Evolutionary conservation across 768 basidiomycete species (phyloP), one percentile per base, ranked within the genome.

Genomic region (Trametes maxima): DNA sequence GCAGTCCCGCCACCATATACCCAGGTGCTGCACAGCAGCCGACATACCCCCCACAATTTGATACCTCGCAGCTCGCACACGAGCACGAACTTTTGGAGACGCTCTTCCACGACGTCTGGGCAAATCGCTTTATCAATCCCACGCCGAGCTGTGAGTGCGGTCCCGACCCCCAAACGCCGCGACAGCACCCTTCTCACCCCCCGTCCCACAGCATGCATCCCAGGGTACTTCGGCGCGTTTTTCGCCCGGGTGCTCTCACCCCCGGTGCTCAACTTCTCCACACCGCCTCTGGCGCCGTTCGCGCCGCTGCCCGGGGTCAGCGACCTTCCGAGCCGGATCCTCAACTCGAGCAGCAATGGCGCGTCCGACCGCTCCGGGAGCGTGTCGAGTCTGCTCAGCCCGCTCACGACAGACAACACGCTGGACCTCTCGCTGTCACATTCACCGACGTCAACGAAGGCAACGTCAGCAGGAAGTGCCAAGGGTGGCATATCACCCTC

Each of bases 31-130:
- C 66, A 80, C 85, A 35, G 79, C 84, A 59, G 39, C 57, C 43
- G 14, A 28, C 62, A 53, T 57, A 56, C 47, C 44, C 54, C 13
- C 21, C 50, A 3, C n/a, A 42, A 5, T 16, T 35, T 6, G 66
- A 60, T 52, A 57, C 53, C 46, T 39, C 52, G 16, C 14, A 57
- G 22, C 62, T 63, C 46, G 43, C 74, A 59, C 89, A 91, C 69
- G 88, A 89, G 61, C 88, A 91, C 69, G 86, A 83, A 19, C 70
- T 90, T 21, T 78, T 90, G 22, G 88, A 91, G 67, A 85, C 82
- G 16, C 75, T 91, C 55, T 85, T 82, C 72, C 79, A 79, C 62
- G 82, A 87, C 63, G 83, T 90, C 40, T 90, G 86, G 67, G 85
- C 86, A 66, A 82, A 81, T 62, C 82, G 89, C 5, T 90, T 90